Percentiles rank a stretch among this genome's conserved stretches.
Evolutionary conservation across 176 grass and related monocot genomes (phyloP).

Genomic region (Eremochloa ophiuroides): DNA sequence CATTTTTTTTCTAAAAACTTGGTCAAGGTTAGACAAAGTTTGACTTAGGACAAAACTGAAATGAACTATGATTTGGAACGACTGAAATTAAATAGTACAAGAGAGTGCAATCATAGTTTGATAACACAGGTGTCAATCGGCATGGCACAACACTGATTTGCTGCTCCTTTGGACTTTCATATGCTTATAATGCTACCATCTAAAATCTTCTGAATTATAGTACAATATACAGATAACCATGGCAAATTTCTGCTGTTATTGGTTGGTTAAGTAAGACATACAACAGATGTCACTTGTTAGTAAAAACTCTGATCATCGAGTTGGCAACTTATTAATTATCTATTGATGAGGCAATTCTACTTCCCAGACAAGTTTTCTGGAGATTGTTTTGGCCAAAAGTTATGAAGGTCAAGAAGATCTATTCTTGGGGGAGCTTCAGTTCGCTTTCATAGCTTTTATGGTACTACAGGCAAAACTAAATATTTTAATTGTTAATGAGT

Average conservation of each 20-base stretch:
- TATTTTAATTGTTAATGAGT: not conserved
- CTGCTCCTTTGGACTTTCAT: not conserved
- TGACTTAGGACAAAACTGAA: not conserved
- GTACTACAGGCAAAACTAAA: conserved; percentile 35
- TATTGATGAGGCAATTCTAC: conserved; percentile 32
- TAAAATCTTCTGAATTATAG: not conserved
- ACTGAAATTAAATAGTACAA: not conserved
- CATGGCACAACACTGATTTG: not conserved
- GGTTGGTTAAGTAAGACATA: not conserved
- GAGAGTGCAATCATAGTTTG: not conserved
- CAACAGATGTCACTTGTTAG: not conserved
- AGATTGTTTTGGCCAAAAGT: conserved; percentile 57
- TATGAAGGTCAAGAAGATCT: conserved; percentile 73
- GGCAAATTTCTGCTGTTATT: not conserved
- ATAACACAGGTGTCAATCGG: not conserved
- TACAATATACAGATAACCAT: conserved; percentile 15
- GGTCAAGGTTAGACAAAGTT: not conserved
- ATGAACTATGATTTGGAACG: not conserved
- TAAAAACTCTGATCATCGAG: not conserved
- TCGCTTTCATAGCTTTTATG: conserved; percentile 92
- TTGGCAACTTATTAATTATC: conserved; percentile 7
- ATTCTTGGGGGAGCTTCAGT: conserved; percentile 81
- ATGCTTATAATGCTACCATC: not conserved
- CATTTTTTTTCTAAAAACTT: not conserved
- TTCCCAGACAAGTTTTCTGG: conserved; percentile 72